phyloP scores from a whole-genome alignment of 2,329 filamentous ascomycete species.

The Arthroderma sp. region DNA sequence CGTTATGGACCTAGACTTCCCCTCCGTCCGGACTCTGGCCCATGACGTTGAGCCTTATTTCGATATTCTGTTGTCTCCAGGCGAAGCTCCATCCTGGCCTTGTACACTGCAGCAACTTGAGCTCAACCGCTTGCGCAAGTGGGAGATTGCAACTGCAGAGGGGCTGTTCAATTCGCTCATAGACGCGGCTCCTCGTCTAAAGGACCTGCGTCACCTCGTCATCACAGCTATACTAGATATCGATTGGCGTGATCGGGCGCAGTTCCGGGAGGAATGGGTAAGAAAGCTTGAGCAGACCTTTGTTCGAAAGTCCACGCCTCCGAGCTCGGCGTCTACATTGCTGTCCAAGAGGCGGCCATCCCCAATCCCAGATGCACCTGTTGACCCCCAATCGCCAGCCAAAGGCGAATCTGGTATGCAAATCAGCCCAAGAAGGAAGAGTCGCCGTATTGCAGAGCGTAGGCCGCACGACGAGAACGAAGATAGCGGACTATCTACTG shows the following conservation, averaged over 20 bases:
- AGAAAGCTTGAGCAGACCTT: slow-evolving; percentile 48
- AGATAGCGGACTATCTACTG: neutral
- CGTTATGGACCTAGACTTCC: slow-evolving; percentile 60
- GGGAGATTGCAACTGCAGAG: slow-evolving; percentile 55
- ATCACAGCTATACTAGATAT: slow-evolving; percentile 69
- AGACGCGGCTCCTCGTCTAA: slow-evolving; percentile 53
- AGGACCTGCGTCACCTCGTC: slow-evolving; percentile 53
- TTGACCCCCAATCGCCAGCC: neutral
- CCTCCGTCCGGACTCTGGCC: slow-evolving; percentile 24
- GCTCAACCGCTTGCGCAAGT: slow-evolving; percentile 64
- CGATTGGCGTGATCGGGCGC: slow-evolving; percentile 65
- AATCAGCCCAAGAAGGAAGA: slow-evolving; percentile 1
- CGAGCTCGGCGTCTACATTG: neutral
- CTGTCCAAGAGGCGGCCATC: neutral
- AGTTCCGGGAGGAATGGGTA: slow-evolving; percentile 67
- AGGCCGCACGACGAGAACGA: neutral
- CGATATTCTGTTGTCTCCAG: slow-evolving; percentile 44
- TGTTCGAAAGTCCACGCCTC: slow-evolving; percentile 20
- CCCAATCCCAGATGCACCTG: neutral
- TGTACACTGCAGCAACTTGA: slow-evolving; percentile 56
- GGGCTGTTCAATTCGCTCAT: slow-evolving; percentile 69
- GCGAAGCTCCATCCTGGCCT: slow-evolving; percentile 67
- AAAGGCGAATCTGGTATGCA: neutral
- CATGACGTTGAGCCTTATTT: slow-evolving; percentile 66
- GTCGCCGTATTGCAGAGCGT: slow-evolving; percentile 1